phyloP scores from a whole-genome alignment of 2,329 filamentous ascomycete genomes.

The Metarhizium rileyi region DNA sequence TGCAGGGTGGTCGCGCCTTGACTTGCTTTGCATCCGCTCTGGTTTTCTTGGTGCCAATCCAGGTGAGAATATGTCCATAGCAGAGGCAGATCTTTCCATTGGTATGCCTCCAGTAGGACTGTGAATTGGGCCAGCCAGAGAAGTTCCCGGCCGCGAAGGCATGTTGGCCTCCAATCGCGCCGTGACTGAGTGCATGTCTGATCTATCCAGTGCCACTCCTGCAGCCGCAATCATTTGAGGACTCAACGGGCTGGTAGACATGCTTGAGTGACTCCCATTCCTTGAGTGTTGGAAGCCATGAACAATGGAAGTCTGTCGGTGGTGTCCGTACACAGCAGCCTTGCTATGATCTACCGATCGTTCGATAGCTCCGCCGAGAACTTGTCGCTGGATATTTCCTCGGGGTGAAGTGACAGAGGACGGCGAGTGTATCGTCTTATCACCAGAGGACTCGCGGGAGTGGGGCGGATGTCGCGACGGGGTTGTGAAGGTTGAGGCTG shows the following conservation, averaged over 20 bases:
- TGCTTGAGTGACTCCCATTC: conserved; percentile 78
- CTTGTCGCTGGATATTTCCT: conserved; percentile 30
- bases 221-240: conserved; percentile 73
- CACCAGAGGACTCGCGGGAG: conserved; percentile 49
- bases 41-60: conserved; percentile 40
- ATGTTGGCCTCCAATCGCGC: conserved; percentile 32
- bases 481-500: conserved; percentile 29
- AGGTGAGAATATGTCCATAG: conserved; percentile 33
- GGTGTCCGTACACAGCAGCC: conserved; percentile 62
- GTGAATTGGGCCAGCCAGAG: conserved; percentile 32
- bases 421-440: conserved; percentile 33
- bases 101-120: conserved; percentile 12
- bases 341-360: conserved; percentile 48
- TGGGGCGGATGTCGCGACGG: conserved; percentile 32
- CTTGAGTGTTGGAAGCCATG: conserved; percentile 89
- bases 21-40: conserved; percentile 56
- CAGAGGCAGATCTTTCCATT: conserved; percentile 38
- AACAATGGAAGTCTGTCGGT: conserved; percentile 93
- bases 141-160: conserved; percentile 34
- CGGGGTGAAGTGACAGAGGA: conserved; percentile 5
- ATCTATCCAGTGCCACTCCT: conserved; percentile 44
- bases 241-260: conserved; percentile 75
- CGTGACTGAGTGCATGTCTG: conserved; percentile 37
- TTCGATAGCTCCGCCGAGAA: conserved; percentile 32
- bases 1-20: conserved; percentile 61